Evolutionary conservation across 139 green algal species (phyloP).

Genomic region (Chlorella sp.): DNA sequence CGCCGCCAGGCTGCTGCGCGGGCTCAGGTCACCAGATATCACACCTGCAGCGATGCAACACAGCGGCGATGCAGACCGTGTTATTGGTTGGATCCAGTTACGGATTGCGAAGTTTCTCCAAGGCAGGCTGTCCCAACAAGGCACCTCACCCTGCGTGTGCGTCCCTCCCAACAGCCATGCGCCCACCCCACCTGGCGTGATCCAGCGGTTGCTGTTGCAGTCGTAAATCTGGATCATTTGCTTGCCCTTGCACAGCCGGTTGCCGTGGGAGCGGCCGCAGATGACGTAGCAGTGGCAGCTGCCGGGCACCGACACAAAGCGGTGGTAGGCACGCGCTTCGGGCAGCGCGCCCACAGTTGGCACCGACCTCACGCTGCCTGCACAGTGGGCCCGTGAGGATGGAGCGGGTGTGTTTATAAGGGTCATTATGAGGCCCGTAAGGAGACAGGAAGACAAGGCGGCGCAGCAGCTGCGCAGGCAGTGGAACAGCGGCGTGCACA

Average conservation of each 20-base stretch:
- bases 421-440: too few species aligned
- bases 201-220: conserved; percentile 1
- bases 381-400: neutral
- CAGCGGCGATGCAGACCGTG: neutral
- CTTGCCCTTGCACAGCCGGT: conserved; percentile 24
- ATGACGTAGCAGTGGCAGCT: conserved; percentile 25
- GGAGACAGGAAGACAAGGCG: too few species aligned
- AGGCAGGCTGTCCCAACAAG: neutral
- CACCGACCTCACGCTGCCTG: neutral
- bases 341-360: neutral
- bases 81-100: too few species aligned
- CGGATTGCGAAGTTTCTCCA: too few species aligned
- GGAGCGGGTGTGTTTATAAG: too few species aligned
- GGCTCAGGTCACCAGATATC: neutral
- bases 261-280: conserved; percentile 12
- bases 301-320: neutral
- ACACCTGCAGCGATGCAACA: neutral
- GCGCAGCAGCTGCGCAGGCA: too few species aligned
- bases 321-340: conserved; percentile 30
- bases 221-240: conserved; percentile 18
- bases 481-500: too few species aligned
- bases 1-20: conserved; percentile 19
- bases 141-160: too few species aligned
- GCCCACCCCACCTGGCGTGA: neutral
- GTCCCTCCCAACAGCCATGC: neutral